Base-by-base conservation (phyloP, 208 protist species). In the Trypanosoma brucei region DNA sequence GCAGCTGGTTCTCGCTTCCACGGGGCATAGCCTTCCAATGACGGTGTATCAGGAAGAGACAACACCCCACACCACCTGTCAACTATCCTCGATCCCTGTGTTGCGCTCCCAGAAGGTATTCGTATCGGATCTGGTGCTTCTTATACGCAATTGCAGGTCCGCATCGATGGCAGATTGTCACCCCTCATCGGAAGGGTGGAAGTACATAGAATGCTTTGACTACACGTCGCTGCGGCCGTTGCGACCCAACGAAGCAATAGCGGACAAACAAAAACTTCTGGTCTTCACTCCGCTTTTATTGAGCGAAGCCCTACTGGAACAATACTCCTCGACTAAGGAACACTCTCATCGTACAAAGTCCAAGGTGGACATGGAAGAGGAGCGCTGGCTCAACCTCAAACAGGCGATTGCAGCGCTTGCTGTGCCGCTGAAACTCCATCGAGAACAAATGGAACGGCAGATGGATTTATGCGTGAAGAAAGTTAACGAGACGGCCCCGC, bases 171-270 rank as follows among this genome's bases (percentile, higher is more conserved):
- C 40, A 0, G 53, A 14, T 48, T 6, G 6, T 49, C 40, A 37
- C 40, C 40, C 2, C 5, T 42, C 48, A 3, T 35, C 44, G 42
- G 59, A 11, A 56, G 57, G 7, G 14, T 31, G 59, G 31, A 55
- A 36, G 50, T 72, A 62, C 33, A 44, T 65, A n/a, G 66, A 72
- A 54, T 39, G 63, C 7, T 72, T 72, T 65, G 66, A 72, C 54
- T 72, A 65, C 45, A 31, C 3, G 22, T 55, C 66, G 6, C 46
- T 65, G 14, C 36, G 44, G 33, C 59, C 66, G 22, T 45, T 72
- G 3, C 22, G 35, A 3, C 9, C 66, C 31, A 64, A 72, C 59
- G 66, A 65, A 9, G n/a, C 48, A 4, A 54, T 72, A 36, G 35
- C 34, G 6, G 66, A 72, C 0, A 45, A 53, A 22, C 66, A 72